Base-by-base conservation (phyloP, 1,284 basidiomycete species). In the Sporisorium graminicola region DNA sequence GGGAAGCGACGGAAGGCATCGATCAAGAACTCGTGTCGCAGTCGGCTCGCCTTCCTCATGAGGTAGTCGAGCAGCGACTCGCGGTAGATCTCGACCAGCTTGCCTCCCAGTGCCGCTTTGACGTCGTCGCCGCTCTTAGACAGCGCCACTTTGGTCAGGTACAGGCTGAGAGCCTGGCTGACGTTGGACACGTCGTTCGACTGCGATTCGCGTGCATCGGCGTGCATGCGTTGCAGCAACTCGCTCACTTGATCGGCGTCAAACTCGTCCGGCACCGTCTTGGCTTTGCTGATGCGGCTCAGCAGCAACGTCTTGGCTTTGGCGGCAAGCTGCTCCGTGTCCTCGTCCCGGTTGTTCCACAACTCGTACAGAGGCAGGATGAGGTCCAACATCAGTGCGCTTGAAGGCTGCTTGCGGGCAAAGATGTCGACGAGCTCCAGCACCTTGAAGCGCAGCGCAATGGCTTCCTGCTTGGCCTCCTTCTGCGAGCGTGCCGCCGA, bases 391-490 rank as follows among this genome's bases (percentile, higher is more conserved):
- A 91, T 87, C 42, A 92, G 88, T 0, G 91, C 88, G 27, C 67
- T 80, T 24, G 90, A 87, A 0, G 91, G 88, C 81, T 95, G 92
- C 78, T 90, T 92, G 82, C 90, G 92, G 67, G 93, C 87, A 86
- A 91, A 95, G 24, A 90, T 90, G 69, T 97, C 95, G 58, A 97
- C 89, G 16, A 98, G 90, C 86, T 98, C 95, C 13, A 98, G 91
- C 29, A 97, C 92, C 33, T 95, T 91, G 86, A 93, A 95, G 86
- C 97, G 97, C 90, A 97, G 95, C 85, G 95, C 92, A 6, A 93
- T 64, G 7, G 75, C 76, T 43, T 85, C 83, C 31, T 70, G 76
- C 63, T 83, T 83, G 26, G 78, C 73, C 22, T 69, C 78, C 54
- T 76, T 70, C 55, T 76, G 76, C 10, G 58, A 62, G 20, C 65